phyloP scores from a whole-genome alignment of 495 filamentous ascomycete species.

The Lepidopterella palustris region DNA sequence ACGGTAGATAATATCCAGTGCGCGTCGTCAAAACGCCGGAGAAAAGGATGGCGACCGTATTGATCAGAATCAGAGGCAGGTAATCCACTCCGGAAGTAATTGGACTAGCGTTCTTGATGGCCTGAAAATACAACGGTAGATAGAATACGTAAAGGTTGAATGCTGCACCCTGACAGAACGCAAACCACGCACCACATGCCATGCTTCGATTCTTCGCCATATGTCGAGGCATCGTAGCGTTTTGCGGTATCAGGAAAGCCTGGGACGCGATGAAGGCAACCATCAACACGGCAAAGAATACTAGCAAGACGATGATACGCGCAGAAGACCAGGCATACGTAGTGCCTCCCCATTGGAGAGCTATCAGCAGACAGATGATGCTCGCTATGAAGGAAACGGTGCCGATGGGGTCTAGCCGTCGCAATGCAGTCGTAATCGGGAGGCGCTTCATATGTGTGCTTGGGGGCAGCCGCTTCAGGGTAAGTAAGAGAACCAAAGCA shows the following conservation, averaged over 20 bases:
- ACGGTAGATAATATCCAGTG: conserved; percentile 4
- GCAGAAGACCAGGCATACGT: conserved; percentile 19
- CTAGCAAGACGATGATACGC: conserved; percentile 36
- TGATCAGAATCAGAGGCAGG: conserved; percentile 21
- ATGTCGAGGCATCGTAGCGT: conserved; percentile 16
- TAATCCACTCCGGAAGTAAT: conserved; percentile 3
- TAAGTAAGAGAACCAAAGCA: conserved; percentile 21
- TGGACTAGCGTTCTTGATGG: conserved; percentile 3
- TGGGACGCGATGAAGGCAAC: conserved; percentile 17
- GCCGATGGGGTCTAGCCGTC: conserved; percentile 32
- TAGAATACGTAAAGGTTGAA: conserved; percentile 9
- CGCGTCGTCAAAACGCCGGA: not conserved
- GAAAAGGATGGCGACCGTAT: conserved; percentile 41
- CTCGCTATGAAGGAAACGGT: conserved; percentile 13
- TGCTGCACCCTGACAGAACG: conserved; percentile 2
- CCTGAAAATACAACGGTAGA: conserved; percentile 21
- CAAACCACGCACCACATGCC: not conserved
- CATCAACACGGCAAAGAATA: conserved; percentile 31
- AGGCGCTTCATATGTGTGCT: conserved; percentile 8
- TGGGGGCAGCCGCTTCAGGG: conserved; percentile 17
- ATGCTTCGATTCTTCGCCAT: conserved; percentile 15
- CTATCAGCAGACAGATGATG: conserved; percentile 25
- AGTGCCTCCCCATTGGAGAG: conserved; percentile 29
- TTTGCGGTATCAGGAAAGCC: not conserved
- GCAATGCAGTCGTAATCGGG: conserved; percentile 18